phyloP scores from a whole-genome alignment of 2,329 filamentous ascomycete species.

The Talaromyces sp. region DNA sequence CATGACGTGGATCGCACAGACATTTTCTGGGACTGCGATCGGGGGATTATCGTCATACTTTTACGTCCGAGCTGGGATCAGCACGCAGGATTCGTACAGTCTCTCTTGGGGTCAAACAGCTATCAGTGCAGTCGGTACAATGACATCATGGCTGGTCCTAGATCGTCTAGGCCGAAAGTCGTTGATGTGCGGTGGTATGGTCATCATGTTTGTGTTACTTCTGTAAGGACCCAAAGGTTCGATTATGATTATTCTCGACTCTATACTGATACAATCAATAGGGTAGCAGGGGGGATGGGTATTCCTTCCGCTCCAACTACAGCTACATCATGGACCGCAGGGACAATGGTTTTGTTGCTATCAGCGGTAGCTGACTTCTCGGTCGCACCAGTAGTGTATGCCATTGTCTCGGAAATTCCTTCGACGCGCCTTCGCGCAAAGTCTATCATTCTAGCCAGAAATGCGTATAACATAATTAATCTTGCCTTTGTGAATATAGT shows the following conservation, averaged over 20 bases:
- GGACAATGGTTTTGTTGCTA: conserved; percentile 47
- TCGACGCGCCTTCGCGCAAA: conserved; percentile 52
- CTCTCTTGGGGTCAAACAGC: conserved; percentile 52
- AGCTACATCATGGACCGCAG: conserved; percentile 31
- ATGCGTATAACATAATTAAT: conserved; percentile 45
- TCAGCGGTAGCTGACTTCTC: conserved; percentile 52
- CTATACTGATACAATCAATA: conserved; percentile 14
- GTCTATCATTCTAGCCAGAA: conserved; percentile 50
- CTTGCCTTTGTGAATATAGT: conserved; percentile 62
- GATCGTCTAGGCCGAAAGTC: conserved; percentile 32
- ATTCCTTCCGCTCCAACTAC: conserved; percentile 1
- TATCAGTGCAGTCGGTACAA: conserved; percentile 50
- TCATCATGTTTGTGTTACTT: conserved; percentile 18
- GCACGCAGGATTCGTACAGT: conserved; percentile 26
- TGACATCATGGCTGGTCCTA: conserved; percentile 45
- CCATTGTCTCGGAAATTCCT: conserved; percentile 49
- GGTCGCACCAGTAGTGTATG: conserved; percentile 51
- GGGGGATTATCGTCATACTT: conserved; percentile 31
- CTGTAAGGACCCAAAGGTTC: conserved; percentile 17
- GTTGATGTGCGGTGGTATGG: conserved; percentile 29
- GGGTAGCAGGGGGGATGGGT: neutral
- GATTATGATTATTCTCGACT: neutral
- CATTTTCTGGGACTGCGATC: conserved; percentile 24
- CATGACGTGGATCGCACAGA: conserved; percentile 30
- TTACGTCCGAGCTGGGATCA: conserved; percentile 33